Evolutionary conservation across 2,329 filamentous ascomycete genomes (phyloP).

Genomic region (Canariomyces notabilis): DNA sequence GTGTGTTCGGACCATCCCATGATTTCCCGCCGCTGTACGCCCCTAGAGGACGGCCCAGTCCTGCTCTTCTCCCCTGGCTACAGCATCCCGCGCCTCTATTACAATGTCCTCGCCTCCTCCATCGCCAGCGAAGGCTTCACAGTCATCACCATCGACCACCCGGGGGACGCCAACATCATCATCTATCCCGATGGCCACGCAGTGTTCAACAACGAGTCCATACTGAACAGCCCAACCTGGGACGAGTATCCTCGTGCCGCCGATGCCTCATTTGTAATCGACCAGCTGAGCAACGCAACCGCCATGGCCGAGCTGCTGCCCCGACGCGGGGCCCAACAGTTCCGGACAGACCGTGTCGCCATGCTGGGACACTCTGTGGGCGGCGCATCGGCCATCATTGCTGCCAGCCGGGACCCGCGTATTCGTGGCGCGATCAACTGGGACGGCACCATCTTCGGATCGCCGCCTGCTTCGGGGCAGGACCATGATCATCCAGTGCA

Average conservation of each 20-base stretch:
- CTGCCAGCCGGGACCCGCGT: conserved; percentile 5
- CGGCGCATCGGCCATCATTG: conserved; percentile 3
- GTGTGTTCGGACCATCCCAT: conserved; percentile 3
- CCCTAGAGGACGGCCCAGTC: neutral
- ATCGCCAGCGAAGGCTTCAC: conserved; percentile 10
- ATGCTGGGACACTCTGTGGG: conserved; percentile 6
- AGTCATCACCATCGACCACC: conserved; percentile 10
- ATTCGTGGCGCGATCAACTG: conserved; percentile 7
- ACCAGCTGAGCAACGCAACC: conserved; percentile 8
- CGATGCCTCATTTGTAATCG: conserved; percentile 5
- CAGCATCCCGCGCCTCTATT: conserved; percentile 7
- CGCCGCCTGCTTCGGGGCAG: conserved; percentile 1
- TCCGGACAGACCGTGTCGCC: conserved; percentile 7
- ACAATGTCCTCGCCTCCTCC: conserved; percentile 7
- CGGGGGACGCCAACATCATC: conserved; percentile 6
- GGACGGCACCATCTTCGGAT: conserved; percentile 7
- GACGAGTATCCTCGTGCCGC: neutral
- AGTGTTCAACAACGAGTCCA: conserved; percentile 7
- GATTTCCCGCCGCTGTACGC: neutral
- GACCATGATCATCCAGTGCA: no score
- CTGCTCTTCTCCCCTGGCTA: conserved; percentile 8
- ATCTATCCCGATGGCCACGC: conserved; percentile 3
- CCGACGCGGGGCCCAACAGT: neutral
- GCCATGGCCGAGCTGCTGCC: conserved; percentile 7
- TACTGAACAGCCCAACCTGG: conserved; percentile 1